Evolutionary conservation across 352 stramenopile genomes (phyloP).

Genomic region (Globisporangium cylindrosporum): DNA sequence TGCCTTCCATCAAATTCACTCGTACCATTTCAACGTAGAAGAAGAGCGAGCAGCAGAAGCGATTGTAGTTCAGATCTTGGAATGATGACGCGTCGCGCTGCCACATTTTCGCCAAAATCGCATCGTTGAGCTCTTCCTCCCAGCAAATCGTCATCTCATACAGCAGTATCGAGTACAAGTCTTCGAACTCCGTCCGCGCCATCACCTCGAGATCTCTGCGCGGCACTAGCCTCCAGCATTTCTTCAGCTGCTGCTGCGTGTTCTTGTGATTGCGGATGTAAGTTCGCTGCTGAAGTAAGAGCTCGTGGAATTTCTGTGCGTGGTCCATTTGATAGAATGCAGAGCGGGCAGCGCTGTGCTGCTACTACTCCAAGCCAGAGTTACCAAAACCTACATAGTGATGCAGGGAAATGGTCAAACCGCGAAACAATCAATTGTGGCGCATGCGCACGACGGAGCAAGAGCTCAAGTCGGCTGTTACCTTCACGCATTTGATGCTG

Average conservation of each 20-base stretch:
- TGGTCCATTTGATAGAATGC: slow-evolving; percentile 27
- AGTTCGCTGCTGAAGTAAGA: slow-evolving; percentile 41
- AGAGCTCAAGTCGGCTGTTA: not conserved
- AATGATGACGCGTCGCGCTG: slow-evolving; percentile 34
- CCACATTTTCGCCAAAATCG: slow-evolving; percentile 49
- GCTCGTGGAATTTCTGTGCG: slow-evolving; percentile 34
- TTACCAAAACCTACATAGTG: not conserved
- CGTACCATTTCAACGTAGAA: slow-evolving; percentile 54
- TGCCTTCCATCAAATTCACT: not conserved
- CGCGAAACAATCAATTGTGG: not conserved
- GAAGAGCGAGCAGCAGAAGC: slow-evolving; percentile 63
- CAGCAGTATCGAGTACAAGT: slow-evolving; percentile 49
- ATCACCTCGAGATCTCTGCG: slow-evolving; percentile 21
- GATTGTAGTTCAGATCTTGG: slow-evolving; percentile 36
- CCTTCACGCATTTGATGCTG: not conserved
- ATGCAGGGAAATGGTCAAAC: not conserved
- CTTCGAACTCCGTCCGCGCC: slow-evolving; percentile 36
- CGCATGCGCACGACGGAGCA: not conserved
- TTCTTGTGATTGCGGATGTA: slow-evolving; percentile 40
- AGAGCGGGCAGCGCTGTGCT: too few relatives aligned
- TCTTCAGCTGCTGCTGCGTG: slow-evolving; percentile 35
- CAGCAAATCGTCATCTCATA: slow-evolving; percentile 64
- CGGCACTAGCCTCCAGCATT: slow-evolving; percentile 31
- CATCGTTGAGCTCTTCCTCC: slow-evolving; percentile 49
- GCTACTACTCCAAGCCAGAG: not conserved